These are phyloP conservation scores for Naegleria fowleri DNA, from an alignment of 208 protist species.

Conservation along the genomic window DNA sequence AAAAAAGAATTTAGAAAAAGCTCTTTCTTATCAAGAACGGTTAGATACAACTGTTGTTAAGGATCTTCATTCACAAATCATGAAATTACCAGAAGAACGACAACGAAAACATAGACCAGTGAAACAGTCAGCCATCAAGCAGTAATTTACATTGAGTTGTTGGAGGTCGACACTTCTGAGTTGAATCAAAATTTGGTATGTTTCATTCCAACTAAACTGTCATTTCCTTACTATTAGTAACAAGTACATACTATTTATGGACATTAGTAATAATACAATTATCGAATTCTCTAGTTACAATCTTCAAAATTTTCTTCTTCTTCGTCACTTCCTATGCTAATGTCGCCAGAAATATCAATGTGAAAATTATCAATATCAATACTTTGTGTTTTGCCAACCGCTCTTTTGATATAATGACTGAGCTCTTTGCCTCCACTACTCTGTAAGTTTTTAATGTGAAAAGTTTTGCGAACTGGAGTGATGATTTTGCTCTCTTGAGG, in stretches of 20 bases:
- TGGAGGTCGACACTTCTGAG: no score
- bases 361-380: neutral
- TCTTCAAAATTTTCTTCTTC: neutral
- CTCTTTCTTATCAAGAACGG: neutral
- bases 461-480: no score
- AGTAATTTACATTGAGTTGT: no score
- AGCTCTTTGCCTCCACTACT: neutral
- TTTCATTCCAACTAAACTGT: no score
- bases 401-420: neutral
- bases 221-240: no score
- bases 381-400: neutral
- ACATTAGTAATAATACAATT: neutral
- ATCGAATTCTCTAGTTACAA: neutral
- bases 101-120: neutral
- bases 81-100: neutral
- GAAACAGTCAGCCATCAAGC: neutral
- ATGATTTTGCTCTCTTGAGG: no score
- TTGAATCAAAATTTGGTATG: no score
- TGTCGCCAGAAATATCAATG: neutral
- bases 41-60: neutral
- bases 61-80: neutral
- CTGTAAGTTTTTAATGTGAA: no score
- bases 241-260: no score
- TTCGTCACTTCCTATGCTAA: neutral
- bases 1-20: neutral